phyloP scores from a whole-genome alignment of 345 rosid species.

The Aethionema arabicum region DNA sequence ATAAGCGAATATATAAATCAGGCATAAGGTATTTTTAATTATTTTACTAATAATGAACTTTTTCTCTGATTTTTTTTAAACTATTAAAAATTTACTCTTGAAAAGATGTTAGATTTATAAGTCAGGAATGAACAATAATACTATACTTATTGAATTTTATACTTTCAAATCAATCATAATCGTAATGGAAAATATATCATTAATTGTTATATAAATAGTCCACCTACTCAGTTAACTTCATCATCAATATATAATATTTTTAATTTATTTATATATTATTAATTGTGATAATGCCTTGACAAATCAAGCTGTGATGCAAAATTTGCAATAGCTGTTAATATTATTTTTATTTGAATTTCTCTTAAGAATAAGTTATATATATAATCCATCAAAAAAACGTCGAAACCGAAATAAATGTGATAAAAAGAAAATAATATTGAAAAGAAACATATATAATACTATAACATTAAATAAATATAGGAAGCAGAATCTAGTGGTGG shows the following conservation, averaged over 20 bases:
- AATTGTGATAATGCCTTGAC: conserved; percentile 3
- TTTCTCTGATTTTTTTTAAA: too few relatives aligned
- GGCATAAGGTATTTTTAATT: too few relatives aligned
- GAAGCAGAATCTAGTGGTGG: conserved; percentile 34
- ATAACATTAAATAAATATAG: conserved; percentile 22
- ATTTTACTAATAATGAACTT: too few relatives aligned
- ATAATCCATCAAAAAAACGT: conserved; percentile 15
- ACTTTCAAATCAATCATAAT: conserved; percentile 24
- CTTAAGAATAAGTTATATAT: background rate
- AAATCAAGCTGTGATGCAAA: background rate
- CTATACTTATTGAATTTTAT: background rate
- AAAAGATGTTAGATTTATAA: background rate
- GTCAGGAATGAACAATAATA: background rate
- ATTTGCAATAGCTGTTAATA: conserved; percentile 7
- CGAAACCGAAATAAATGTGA: conserved; percentile 8
- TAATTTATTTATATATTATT: background rate
- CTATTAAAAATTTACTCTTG: background rate
- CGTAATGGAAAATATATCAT: conserved; percentile 6
- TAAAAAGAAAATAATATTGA: background rate
- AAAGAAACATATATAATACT: conserved; percentile 3
- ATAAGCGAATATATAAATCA: too few relatives aligned
- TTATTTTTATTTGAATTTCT: background rate
- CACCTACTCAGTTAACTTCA: conserved; percentile 29
- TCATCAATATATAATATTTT: conserved; percentile 5
- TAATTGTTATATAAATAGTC: conserved; percentile 19